Evolutionary conservation across 768 basidiomycete genomes (phyloP).

Genomic region (Naganishia friedmannii): DNA sequence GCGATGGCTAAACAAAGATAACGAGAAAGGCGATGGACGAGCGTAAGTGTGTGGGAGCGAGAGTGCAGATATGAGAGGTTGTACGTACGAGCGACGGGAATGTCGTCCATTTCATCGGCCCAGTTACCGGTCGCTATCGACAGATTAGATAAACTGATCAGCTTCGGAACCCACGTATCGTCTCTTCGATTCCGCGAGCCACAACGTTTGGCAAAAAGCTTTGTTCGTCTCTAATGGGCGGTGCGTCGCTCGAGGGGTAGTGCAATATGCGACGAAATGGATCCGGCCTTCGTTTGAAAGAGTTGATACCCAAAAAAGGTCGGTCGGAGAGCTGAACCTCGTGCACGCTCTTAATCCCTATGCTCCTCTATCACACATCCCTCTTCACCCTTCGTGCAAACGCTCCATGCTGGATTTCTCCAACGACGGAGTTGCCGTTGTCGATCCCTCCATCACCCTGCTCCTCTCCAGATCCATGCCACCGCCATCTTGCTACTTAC

Average conservation of each 20-base stretch:
- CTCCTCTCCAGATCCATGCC: neutral
- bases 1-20: constrained; percentile 37
- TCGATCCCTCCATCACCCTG: neutral
- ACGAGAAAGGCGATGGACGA: neutral
- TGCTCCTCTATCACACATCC: neutral
- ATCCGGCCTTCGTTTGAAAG: too few relatives aligned
- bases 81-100: constrained; percentile 14
- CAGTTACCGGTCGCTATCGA: constrained; percentile 78
- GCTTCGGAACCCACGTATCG: neutral
- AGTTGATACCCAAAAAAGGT: too few relatives aligned
- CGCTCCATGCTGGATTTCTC: neutral
- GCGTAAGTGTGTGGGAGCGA: neutral
- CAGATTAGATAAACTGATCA: neutral
- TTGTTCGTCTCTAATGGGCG: neutral
- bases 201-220: neutral
- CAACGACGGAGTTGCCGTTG: neutral
- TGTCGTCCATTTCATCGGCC: constrained; percentile 93
- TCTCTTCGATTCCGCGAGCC: neutral
- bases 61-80: neutral
- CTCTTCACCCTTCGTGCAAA: neutral
- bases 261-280: neutral
- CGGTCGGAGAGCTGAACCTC: too few relatives aligned
- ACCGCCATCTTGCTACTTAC: constrained; percentile 57
- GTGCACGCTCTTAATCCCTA: neutral
- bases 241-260: neutral